Conservation (phyloP, 495 filamentous ascomycete genomes). For the Usnea hakonensis region DNA sequence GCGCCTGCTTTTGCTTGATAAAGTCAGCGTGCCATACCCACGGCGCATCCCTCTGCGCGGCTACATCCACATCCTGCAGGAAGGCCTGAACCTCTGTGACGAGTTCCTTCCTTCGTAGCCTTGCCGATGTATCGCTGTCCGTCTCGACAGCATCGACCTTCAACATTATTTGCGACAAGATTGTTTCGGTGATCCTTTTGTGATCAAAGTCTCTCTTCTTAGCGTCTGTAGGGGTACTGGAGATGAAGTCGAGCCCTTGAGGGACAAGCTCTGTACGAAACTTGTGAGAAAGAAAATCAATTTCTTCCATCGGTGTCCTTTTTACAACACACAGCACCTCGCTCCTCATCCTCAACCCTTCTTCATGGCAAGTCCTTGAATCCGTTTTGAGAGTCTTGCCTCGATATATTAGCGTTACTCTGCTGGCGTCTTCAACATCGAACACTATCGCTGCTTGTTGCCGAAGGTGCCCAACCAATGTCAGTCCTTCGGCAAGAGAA, state of each 20-base stretch:
- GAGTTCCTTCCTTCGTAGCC: constrained; percentile 1
- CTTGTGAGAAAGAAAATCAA: constrained; percentile 56
- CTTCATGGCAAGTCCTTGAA: constrained; percentile 51
- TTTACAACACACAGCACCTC: constrained; percentile 59
- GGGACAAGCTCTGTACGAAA: constrained; percentile 59
- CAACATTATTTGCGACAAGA: constrained; percentile 70
- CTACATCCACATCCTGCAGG: constrained; percentile 55
- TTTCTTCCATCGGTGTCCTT: constrained; percentile 53
- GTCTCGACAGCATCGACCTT: constrained; percentile 68
- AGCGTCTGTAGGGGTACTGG: constrained; percentile 57
- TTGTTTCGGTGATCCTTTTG: constrained; percentile 67
- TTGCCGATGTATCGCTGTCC: background rate
- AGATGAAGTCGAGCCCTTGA: constrained; percentile 53
- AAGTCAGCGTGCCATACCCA: constrained; percentile 1
- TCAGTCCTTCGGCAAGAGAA: constrained; percentile 65
- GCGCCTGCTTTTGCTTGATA: background rate
- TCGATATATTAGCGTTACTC: constrained; percentile 69
- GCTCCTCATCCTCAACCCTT: constrained; percentile 67
- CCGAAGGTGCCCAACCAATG: constrained; percentile 58
- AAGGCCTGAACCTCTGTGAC: constrained; percentile 59
- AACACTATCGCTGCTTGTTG: constrained; percentile 44
- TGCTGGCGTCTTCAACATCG: constrained; percentile 41
- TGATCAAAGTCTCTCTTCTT: constrained; percentile 71
- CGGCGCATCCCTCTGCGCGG: constrained; percentile 10
- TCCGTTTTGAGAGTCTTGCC: constrained; percentile 64